Conservation (phyloP, 192 early-diverging fungal species). For the Coemansia sp. region DNA sequence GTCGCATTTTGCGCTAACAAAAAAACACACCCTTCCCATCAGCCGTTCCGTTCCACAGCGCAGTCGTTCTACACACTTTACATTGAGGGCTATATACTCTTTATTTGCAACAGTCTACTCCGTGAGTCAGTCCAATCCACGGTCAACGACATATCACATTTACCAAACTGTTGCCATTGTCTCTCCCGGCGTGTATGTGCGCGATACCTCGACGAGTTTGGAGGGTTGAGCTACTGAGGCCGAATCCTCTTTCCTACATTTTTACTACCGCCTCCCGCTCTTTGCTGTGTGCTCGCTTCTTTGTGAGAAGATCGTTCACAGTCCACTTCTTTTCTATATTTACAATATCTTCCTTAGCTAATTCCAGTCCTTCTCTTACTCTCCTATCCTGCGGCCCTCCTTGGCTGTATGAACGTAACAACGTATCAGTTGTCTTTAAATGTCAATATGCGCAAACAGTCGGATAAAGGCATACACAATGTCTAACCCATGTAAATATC, state of each 20-base stretch:
- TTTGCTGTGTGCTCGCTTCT: background rate
- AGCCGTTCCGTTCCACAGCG: conserved; percentile 1
- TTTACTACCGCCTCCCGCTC: background rate
- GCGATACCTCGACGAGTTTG: conserved; percentile 1
- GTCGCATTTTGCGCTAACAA: background rate
- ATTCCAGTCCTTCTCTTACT: background rate
- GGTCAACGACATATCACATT: background rate
- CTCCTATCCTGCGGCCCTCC: background rate
- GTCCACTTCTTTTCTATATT: background rate
- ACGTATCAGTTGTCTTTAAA: background rate
- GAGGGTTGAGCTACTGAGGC: background rate
- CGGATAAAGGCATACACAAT: background rate
- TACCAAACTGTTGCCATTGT: background rate
- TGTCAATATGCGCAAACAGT: background rate
- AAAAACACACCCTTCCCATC: background rate
- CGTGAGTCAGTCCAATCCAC: background rate
- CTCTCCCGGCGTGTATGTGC: background rate
- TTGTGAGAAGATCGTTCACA: background rate
- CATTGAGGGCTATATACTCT: background rate
- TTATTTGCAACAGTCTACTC: background rate
- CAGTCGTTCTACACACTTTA: background rate
- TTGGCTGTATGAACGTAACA: background rate
- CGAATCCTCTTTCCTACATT: background rate
- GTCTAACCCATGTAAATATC: background rate
- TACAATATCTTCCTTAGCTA: background rate